Conservation (phyloP, 441 rosid genomes). For the Viola pubescens region DNA sequence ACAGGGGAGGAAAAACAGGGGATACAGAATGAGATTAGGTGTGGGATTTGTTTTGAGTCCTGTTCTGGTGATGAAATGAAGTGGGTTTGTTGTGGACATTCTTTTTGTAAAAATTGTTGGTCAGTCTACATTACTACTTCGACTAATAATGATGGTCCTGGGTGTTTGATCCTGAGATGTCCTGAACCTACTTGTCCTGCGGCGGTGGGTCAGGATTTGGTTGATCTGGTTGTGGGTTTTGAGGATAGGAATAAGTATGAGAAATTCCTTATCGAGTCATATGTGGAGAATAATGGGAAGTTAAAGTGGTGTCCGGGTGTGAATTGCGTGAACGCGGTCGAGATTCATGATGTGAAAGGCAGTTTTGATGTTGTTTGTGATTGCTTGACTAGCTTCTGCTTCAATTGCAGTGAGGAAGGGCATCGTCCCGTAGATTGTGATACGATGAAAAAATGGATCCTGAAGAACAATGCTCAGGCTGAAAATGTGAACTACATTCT, state of each 20-base stretch:
- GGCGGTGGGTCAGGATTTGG: conserved; percentile 47
- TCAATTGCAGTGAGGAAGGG: conserved; percentile 64
- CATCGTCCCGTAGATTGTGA: conserved; percentile 78
- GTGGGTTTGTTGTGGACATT: conserved; percentile 38
- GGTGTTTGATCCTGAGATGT: conserved; percentile 53
- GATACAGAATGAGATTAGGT: neutral
- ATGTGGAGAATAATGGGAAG: conserved; percentile 42
- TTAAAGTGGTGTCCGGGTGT: conserved; percentile 69
- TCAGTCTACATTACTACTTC: conserved; percentile 41
- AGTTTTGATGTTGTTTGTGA: conserved; percentile 47
- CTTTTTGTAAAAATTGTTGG: conserved; percentile 35
- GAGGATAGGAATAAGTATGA: conserved; percentile 44
- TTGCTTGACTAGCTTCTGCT: conserved; percentile 56
- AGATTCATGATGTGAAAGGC: conserved; percentile 30
- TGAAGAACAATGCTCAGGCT: conserved; percentile 54
- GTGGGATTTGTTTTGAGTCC: conserved; percentile 45
- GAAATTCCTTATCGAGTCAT: conserved; percentile 46
- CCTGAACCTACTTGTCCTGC: conserved; percentile 57
- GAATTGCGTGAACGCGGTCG: conserved; percentile 50
- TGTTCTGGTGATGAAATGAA: conserved; percentile 11
- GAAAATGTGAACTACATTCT: conserved; percentile 69
- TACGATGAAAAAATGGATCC: conserved; percentile 54
- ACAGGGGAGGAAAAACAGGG: too few relatives aligned
- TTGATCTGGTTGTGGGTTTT: conserved; percentile 26
- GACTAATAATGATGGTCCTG: conserved; percentile 50